Evolutionary conservation across 2,329 filamentous ascomycete species (phyloP).

Genomic region (Sphaceloma murrayae): DNA sequence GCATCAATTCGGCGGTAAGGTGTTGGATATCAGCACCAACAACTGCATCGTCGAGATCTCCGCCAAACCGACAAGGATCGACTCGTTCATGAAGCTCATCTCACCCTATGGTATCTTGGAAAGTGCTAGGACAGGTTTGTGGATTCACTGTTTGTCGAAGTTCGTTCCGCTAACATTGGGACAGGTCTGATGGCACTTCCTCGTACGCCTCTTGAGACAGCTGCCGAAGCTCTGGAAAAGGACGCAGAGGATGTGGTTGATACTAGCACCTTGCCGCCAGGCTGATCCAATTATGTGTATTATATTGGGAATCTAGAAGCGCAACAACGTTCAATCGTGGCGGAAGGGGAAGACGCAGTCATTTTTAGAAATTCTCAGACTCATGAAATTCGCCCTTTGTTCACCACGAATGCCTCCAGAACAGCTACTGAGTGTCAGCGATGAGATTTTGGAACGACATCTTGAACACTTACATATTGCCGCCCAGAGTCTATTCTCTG

Average conservation of each 20-base stretch:
- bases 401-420: constrained; percentile 85
- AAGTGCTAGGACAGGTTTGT: constrained; percentile 81
- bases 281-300: constrained; percentile 41
- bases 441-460: constrained; percentile 22
- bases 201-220: constrained; percentile 73
- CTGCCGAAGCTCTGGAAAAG: constrained; percentile 59
- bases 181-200: constrained; percentile 85
- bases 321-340: background rate
- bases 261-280: constrained; percentile 83
- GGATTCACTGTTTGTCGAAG: no score
- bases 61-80: constrained; percentile 85
- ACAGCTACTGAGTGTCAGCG: constrained; percentile 45
- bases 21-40: constrained; percentile 93
- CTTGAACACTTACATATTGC: constrained; percentile 68
- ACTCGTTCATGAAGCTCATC: constrained; percentile 95
- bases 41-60: constrained; percentile 98
- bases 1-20: constrained; percentile 96
- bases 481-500: constrained; percentile 88
- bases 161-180: constrained; percentile 4
- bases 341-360: background rate
- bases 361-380: background rate
- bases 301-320: constrained; percentile 9
- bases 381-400: constrained; percentile 64
- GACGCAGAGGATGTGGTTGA: constrained; percentile 94
- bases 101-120: constrained; percentile 92